Percentiles rank a stretch among this genome's conserved stretches.
Evolutionary conservation across 306 rosid genomes (phyloP).

Genomic region (Prunus padus): DNA sequence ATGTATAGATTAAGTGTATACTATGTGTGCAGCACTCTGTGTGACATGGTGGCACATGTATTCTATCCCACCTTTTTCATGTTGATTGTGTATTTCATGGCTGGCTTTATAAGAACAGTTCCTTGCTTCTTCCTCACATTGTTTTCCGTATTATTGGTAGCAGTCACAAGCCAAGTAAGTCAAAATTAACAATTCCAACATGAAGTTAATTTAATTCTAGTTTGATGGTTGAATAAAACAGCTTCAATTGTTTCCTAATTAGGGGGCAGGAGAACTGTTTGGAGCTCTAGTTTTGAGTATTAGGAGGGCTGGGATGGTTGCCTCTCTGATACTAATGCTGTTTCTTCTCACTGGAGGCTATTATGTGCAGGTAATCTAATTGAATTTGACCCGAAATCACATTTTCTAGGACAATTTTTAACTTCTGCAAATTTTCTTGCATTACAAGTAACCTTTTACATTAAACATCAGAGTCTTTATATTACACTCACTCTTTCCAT

Average conservation of each 20-base stretch:
- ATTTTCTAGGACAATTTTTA: neutral
- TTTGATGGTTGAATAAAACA: neutral
- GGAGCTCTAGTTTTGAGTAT: conserved; percentile 88
- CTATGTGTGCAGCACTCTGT: conserved; percentile 84
- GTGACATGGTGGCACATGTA: conserved; percentile 91
- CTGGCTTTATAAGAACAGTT: conserved; percentile 73
- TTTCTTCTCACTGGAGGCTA: conserved; percentile 96
- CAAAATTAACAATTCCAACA: neutral
- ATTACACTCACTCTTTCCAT: neutral
- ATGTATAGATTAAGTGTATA: conserved; percentile 92
- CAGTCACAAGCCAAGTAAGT: conserved; percentile 89
- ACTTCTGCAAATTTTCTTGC: neutral
- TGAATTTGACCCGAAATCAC: neutral
- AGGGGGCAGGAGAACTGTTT: conserved; percentile 96
- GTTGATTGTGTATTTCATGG: conserved; percentile 84
- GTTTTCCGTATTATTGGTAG: conserved; percentile 59
- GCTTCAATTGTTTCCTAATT: conserved; percentile 7
- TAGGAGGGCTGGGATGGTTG: conserved; percentile 76
- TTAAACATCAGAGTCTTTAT: neutral
- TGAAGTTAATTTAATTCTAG: neutral
- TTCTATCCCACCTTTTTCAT: conserved; percentile 79
- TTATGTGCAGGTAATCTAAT: conserved; percentile 70
- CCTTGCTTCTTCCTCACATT: conserved; percentile 73
- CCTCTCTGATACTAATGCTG: conserved; percentile 80
- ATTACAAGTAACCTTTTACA: neutral